A percentile compares a stretch with the other conserved stretches of the same genome.
These are phyloP conservation scores for Marasmius sp. DNA, from an alignment of 1,284 basidiomycete species.

Conservation along the genomic window DNA sequence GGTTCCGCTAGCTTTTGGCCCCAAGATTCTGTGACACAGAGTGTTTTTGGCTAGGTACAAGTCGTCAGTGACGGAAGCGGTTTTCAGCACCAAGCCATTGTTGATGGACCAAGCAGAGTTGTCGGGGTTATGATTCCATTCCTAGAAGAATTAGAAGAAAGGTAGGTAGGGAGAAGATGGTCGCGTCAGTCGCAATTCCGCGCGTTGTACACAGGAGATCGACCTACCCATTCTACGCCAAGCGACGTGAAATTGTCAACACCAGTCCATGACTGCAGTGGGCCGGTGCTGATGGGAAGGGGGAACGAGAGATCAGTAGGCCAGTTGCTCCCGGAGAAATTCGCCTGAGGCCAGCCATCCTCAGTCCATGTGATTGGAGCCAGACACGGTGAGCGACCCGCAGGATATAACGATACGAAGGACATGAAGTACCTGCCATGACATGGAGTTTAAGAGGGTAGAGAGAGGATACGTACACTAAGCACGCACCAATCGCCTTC, in stretches of 20 bases:
- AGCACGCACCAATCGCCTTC: conserved; percentile 18
- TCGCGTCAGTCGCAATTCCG: too few relatives aligned
- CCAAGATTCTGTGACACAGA: conserved; percentile 23
- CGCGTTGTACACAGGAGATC: too few relatives aligned
- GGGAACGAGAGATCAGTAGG: conserved; percentile 14
- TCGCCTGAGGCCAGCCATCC: conserved; percentile 17
- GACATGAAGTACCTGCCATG: conserved; percentile 15
- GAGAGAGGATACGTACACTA: conserved; percentile 10
- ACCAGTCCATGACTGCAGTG: conserved; percentile 14
- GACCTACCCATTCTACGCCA: conserved; percentile 12
- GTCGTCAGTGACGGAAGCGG: conserved; percentile 23
- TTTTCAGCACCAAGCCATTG: conserved; percentile 21
- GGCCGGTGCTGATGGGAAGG: conserved; percentile 7
- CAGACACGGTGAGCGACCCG: conserved; percentile 17
- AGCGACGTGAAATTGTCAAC: conserved; percentile 21
- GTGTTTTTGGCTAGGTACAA: conserved; percentile 26
- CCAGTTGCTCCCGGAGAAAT: conserved; percentile 14
- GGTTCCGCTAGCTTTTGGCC: conserved; percentile 23
- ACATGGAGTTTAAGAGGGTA: neutral
- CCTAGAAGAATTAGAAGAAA: conserved; percentile 10
- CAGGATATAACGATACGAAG: conserved; percentile 14
- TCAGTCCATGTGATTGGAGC: conserved; percentile 19
- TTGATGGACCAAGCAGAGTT: conserved; percentile 19
- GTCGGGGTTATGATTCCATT: conserved; percentile 30
- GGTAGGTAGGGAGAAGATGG: too few relatives aligned